Percentiles rank a stretch among this genome's conserved stretches.
phyloP scores from a whole-genome alignment of 2,329 filamentous ascomycete species.

The Monosporascus sp. region DNA sequence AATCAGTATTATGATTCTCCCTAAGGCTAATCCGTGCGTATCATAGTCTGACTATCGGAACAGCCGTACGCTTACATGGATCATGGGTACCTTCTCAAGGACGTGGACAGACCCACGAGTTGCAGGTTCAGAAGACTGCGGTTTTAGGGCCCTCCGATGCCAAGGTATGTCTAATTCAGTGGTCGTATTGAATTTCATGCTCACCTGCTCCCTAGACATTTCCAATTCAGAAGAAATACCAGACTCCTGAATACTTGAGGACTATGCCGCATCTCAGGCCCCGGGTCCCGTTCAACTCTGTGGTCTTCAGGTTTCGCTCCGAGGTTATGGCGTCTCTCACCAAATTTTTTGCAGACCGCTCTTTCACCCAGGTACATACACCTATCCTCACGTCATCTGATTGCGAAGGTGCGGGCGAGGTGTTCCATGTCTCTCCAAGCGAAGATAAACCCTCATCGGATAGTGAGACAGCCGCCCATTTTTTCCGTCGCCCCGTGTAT shows the following conservation, averaged over 20 bases:
- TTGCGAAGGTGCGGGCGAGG: slow-evolving; percentile 93
- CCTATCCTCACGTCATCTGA: slow-evolving; percentile 95
- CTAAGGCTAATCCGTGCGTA: slow-evolving; percentile 23
- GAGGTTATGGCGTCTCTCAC: slow-evolving; percentile 69
- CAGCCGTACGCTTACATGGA: slow-evolving; percentile 73
- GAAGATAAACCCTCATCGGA: slow-evolving; percentile 27
- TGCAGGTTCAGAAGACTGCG: slow-evolving; percentile 66
- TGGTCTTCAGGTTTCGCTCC: slow-evolving; percentile 78
- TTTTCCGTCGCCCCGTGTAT: slow-evolving; percentile 87
- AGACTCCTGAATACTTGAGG: slow-evolving; percentile 82
- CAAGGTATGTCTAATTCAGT: slow-evolving; percentile 51
- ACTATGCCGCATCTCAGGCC: slow-evolving; percentile 82
- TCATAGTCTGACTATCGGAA: slow-evolving; percentile 71
- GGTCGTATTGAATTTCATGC: slow-evolving; percentile 2
- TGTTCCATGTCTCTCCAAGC: slow-evolving; percentile 65
- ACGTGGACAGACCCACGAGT: slow-evolving; percentile 69
- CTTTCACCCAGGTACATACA: slow-evolving; percentile 81
- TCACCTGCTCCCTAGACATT: slow-evolving; percentile 57
- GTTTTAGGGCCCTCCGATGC: slow-evolving; percentile 75
- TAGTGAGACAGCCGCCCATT: slow-evolving; percentile 43
- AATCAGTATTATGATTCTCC: slow-evolving; percentile 6
- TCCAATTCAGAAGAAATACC: slow-evolving; percentile 95
- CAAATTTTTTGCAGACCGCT: slow-evolving; percentile 66
- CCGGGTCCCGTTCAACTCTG: slow-evolving; percentile 74
- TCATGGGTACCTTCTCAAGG: slow-evolving; percentile 69